A percentile compares a stretch with the other conserved stretches of the same genome.
Conservation (phyloP, 768 basidiomycete genomes). For the Trametes cinnabarina region DNA sequence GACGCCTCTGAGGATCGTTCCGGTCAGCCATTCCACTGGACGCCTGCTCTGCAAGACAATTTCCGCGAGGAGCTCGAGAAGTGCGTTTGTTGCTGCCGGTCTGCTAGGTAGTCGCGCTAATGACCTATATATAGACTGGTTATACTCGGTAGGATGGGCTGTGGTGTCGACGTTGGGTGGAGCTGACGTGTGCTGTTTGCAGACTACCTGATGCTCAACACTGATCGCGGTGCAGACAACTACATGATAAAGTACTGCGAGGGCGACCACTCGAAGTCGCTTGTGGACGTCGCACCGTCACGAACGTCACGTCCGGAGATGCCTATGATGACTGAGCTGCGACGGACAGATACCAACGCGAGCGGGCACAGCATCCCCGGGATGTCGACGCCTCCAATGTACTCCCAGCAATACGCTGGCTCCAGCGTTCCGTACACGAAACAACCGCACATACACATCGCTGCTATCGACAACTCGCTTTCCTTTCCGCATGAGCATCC, state of each 20-base stretch:
- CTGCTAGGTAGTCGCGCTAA: conserved; percentile 6
- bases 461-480: conserved; percentile 91
- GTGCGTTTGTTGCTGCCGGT: conserved; percentile 38
- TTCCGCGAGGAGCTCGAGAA: conserved; percentile 90
- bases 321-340: conserved; percentile 72
- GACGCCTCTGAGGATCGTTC: conserved; percentile 61
- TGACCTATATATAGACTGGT: conserved; percentile 56
- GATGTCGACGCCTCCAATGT: conserved; percentile 13
- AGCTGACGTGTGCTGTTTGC: conserved; percentile 5
- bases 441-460: conserved; percentile 83
- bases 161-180: not conserved
- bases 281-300: conserved; percentile 78
- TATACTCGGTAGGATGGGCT: conserved; percentile 57
- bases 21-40: conserved; percentile 79
- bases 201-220: conserved; percentile 94
- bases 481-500: conserved; percentile 93
- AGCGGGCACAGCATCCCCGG: conserved; percentile 34
- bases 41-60: conserved; percentile 67
- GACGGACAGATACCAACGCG: conserved; percentile 34
- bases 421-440: conserved; percentile 44
- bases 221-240: conserved; percentile 85
- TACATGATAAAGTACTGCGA: conserved; percentile 93
- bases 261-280: conserved; percentile 71
- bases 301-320: conserved; percentile 63
- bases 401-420: conserved; percentile 22